These are phyloP conservation scores for Beauveria varroae DNA, from an alignment of 2,329 filamentous ascomycete species.

Conservation along the genomic window DNA sequence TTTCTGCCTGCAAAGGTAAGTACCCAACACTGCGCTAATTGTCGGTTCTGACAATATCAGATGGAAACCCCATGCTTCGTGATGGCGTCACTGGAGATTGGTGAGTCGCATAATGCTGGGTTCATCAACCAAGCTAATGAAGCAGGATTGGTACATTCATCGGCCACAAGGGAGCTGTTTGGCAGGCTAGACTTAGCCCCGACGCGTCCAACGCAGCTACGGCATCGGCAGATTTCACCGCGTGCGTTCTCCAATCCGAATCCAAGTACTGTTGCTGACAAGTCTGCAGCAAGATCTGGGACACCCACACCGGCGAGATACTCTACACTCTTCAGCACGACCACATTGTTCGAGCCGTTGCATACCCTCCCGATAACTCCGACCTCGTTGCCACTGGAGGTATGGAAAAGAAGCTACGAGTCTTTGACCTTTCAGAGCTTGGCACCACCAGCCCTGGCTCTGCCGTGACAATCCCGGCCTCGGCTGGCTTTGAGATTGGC, in stretches of 20 bases:
- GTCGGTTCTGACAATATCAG: conserved; percentile 37
- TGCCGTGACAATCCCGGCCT: conserved; percentile 45
- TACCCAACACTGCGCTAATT: conserved; percentile 8
- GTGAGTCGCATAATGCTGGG: conserved; percentile 34
- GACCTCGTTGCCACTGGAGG: conserved; percentile 90
- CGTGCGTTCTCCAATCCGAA: conserved; percentile 44
- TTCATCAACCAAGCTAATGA: conserved; percentile 35
- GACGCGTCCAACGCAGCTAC: conserved; percentile 86
- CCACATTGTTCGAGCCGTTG: conserved; percentile 90
- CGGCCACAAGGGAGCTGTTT: conserved; percentile 96
- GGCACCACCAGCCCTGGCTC: conserved; percentile 31
- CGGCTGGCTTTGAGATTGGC: conserved; percentile 77
- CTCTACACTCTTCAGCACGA: conserved; percentile 82
- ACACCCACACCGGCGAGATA: conserved; percentile 87
- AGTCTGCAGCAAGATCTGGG: conserved; percentile 79
- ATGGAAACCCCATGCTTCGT: conserved; percentile 97
- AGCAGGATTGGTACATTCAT: conserved; percentile 96
- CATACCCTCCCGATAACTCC: conserved; percentile 74
- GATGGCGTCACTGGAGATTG: conserved; percentile 94
- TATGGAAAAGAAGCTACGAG: conserved; percentile 90
- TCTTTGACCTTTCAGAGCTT: conserved; percentile 74
- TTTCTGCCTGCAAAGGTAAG: conserved; percentile 84
- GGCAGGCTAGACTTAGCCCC: conserved; percentile 85
- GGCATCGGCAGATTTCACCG: conserved; percentile 91
- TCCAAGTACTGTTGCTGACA: conserved; percentile 21